A percentile compares a stretch with the other conserved stretches of the same genome.
Evolutionary conservation across 768 basidiomycete genomes (phyloP).

Genomic region (Pulveroboletus sp.): DNA sequence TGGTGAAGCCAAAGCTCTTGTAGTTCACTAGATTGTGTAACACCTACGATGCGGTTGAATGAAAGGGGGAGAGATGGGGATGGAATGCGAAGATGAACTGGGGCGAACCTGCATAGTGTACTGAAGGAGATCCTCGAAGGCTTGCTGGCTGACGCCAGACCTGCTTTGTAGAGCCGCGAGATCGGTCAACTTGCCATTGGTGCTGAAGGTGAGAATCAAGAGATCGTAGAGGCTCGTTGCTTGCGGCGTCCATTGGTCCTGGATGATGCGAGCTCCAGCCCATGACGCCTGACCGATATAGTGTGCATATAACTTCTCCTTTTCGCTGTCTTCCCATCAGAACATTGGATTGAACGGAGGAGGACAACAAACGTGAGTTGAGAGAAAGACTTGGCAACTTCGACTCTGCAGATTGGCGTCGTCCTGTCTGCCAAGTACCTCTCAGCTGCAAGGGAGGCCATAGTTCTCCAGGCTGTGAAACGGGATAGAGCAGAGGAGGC

Average conservation of each 20-base stretch:
- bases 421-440: conserved; percentile 72
- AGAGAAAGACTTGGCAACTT: conserved; percentile 63
- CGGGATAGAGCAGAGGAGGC: neutral
- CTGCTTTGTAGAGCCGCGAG: conserved; percentile 47
- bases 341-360: neutral
- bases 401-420: conserved; percentile 71
- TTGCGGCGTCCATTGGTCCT: conserved; percentile 77
- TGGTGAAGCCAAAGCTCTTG: conserved; percentile 79
- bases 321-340: conserved; percentile 41
- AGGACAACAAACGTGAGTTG: conserved; percentile 49
- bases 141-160: conserved; percentile 50
- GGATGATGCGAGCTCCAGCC: conserved; percentile 81
- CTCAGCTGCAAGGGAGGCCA: conserved; percentile 40
- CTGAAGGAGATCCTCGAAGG: conserved; percentile 68
- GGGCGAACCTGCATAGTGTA: conserved; percentile 63
- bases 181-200: conserved; percentile 53
- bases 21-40: conserved; percentile 56
- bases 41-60: conserved; percentile 20
- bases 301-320: conserved; percentile 79
- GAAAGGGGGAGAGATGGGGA: neutral
- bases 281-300: conserved; percentile 67
- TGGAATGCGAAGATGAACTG: neutral
- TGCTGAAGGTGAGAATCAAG: conserved; percentile 63
- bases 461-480: conserved; percentile 17
- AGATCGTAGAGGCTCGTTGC: conserved; percentile 67